phyloP scores from a whole-genome alignment of 2,329 filamentous ascomycete genomes.

The Colletotrichum limetticola region DNA sequence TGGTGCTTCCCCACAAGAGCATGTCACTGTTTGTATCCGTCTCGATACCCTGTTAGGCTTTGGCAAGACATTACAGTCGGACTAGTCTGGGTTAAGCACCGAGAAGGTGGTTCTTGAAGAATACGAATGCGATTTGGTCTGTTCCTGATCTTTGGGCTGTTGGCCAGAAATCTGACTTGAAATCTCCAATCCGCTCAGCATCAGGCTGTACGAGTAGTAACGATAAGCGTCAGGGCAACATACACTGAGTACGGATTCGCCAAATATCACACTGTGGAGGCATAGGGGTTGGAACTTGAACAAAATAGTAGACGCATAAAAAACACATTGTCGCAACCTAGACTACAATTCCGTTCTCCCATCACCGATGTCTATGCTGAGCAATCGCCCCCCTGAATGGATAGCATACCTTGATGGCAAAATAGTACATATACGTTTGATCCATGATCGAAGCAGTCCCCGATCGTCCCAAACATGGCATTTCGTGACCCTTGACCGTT shows the following conservation, averaged over 20 bases:
- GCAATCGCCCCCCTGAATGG: conserved; percentile 48
- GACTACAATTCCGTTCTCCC: conserved; percentile 52
- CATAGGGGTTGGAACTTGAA: neutral
- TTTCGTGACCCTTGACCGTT: conserved; percentile 31
- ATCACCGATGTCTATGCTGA: conserved; percentile 59
- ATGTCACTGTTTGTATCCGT: neutral
- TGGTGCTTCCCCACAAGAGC: neutral
- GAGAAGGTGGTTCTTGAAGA: neutral
- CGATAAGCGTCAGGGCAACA: neutral
- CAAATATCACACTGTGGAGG: neutral
- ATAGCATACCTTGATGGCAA: conserved; percentile 54
- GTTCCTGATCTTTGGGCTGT: neutral
- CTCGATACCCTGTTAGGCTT: no score
- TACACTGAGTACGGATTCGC: neutral
- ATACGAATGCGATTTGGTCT: neutral
- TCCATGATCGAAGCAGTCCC: conserved; percentile 40
- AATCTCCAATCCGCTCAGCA: neutral
- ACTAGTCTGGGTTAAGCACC: neutral
- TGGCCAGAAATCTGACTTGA: neutral
- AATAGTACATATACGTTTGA: conserved; percentile 61
- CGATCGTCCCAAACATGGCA: conserved; percentile 35
- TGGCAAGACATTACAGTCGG: no score
- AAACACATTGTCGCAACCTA: conserved; percentile 48
- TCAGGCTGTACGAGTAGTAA: neutral
- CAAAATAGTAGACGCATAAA: neutral